These are phyloP conservation scores for Pulveroboletus ravenelii DNA, from an alignment of 768 basidiomycete genomes.

Conservation along the genomic window DNA sequence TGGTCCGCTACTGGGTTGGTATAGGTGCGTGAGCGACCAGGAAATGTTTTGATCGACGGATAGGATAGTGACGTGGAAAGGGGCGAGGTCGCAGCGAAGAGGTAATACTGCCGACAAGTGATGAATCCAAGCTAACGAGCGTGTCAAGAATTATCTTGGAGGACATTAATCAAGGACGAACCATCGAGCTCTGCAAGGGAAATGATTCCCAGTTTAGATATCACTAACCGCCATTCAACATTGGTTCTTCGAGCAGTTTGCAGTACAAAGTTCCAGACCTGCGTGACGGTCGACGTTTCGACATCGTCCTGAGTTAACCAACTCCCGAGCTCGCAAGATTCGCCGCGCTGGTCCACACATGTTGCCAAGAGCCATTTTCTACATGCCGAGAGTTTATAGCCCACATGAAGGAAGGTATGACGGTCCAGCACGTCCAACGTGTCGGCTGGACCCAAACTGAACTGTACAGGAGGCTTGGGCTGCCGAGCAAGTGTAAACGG, in stretches of 20 bases:
- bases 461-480: slow-evolving; percentile 31
- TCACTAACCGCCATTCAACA: slow-evolving; percentile 76
- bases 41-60: slow-evolving; percentile 56
- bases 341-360: slow-evolving; percentile 75
- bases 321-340: slow-evolving; percentile 63
- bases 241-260: slow-evolving; percentile 59
- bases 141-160: slow-evolving; percentile 1
- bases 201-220: slow-evolving; percentile 66
- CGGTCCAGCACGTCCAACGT: slow-evolving; percentile 51
- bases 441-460: slow-evolving; percentile 36
- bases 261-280: slow-evolving; percentile 68
- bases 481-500: slow-evolving; percentile 59
- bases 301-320: slow-evolving; percentile 55
- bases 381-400: slow-evolving; percentile 60
- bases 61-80: slow-evolving; percentile 56
- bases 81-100: slow-evolving; percentile 38
- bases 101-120: slow-evolving; percentile 43
- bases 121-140: slow-evolving; percentile 57
- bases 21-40: slow-evolving; percentile 50
- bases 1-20: slow-evolving; percentile 18
- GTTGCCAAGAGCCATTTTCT: slow-evolving; percentile 76
- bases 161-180: slow-evolving; percentile 31
- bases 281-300: slow-evolving; percentile 46
- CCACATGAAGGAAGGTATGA: slow-evolving; percentile 70
- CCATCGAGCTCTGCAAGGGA: slow-evolving; percentile 57